Percentiles rank a stretch among this genome's conserved stretches.
phyloP scores from a whole-genome alignment of 2,329 filamentous ascomycete species.

The Nannizziopsis barbatae region DNA sequence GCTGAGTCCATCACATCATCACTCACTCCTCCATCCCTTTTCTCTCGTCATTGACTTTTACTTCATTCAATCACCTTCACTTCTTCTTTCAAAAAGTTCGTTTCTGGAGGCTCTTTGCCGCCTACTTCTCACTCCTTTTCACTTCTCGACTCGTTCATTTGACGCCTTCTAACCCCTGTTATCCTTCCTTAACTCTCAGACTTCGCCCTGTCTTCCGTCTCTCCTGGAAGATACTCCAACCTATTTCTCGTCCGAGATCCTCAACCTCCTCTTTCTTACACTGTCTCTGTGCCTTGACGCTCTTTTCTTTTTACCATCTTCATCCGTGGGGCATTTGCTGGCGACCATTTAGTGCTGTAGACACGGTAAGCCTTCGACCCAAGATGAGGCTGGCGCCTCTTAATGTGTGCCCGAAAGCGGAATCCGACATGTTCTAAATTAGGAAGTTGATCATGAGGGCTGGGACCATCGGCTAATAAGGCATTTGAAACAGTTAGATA shows the following conservation, averaged over 20 bases:
- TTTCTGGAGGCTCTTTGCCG: background rate
- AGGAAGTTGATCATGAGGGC: conserved; percentile 7
- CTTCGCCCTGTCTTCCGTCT: background rate
- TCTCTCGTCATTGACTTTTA: background rate
- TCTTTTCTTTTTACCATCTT: background rate
- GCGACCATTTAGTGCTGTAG: background rate
- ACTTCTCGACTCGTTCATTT: background rate
- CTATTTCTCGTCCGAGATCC: background rate
- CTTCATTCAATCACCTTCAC: background rate
- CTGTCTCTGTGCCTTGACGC: too few species aligned
- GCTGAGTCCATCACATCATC: conserved; percentile 1
- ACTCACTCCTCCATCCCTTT: background rate
- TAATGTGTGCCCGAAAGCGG: background rate
- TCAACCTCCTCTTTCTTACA: background rate
- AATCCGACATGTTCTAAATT: background rate
- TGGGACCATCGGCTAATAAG: conserved; percentile 2
- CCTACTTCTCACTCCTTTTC: background rate
- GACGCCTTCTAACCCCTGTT: background rate
- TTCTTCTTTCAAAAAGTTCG: background rate
- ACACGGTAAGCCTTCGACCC: conserved; percentile 1
- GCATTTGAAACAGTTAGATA: conserved; percentile 1
- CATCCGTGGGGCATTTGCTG: background rate
- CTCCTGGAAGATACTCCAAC: background rate
- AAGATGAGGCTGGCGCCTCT: background rate
- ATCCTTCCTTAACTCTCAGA: background rate